Conservation (phyloP, 202 grass and related monocot species). For the Miscanthus sacchariflorus region DNA sequence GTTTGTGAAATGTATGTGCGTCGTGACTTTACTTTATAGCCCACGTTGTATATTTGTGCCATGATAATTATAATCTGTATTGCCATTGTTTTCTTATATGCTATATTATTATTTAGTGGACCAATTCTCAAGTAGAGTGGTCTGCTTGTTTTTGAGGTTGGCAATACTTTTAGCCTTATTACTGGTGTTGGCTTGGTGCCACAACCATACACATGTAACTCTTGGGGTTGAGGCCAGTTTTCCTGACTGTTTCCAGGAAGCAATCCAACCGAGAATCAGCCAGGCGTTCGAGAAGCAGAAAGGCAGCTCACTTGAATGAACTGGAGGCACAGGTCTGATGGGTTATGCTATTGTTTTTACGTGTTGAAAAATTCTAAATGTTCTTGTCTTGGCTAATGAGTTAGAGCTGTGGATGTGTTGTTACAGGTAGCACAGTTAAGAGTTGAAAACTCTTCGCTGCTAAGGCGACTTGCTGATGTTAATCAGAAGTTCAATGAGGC, state of each 20-base stretch:
- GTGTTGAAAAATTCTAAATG: neutral
- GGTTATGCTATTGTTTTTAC: neutral
- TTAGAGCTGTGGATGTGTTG: neutral
- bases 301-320: constrained; percentile 86
- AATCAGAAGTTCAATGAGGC: constrained; percentile 88
- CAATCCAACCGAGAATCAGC: constrained; percentile 96
- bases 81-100: neutral
- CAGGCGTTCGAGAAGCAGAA: constrained; percentile 96
- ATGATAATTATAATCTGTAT: constrained; percentile 19
- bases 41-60: neutral
- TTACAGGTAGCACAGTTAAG: constrained; percentile 79
- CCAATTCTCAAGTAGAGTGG: neutral
- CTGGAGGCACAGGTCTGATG: constrained; percentile 77
- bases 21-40: neutral
- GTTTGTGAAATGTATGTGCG: constrained; percentile 4
- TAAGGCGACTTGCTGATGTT: constrained; percentile 81
- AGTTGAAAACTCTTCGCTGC: constrained; percentile 79
- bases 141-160: constrained; percentile 29
- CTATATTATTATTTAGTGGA: neutral
- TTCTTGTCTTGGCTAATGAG: neutral
- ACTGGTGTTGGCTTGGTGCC: neutral
- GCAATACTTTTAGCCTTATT: neutral
- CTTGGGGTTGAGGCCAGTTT: constrained; percentile 11
- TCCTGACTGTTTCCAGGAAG: constrained; percentile 64
- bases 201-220: constrained; percentile 4